Base-by-base conservation (phyloP, 2,329 filamentous ascomycete species). In the Arthrobotrys musiformis region DNA sequence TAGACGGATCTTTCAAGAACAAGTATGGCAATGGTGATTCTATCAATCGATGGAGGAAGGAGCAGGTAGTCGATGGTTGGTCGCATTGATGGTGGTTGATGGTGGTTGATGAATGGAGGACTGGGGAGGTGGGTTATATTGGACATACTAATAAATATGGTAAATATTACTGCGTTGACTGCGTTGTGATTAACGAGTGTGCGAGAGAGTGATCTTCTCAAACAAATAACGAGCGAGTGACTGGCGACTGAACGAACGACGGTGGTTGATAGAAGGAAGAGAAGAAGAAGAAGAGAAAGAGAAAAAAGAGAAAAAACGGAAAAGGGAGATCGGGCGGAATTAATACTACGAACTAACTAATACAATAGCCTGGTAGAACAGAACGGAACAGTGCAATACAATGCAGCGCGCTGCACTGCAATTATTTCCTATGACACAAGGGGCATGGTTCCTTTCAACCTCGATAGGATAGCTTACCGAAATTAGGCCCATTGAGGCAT, bases 181-280 rank as follows among this genome's bases (percentile, higher is more conserved):
- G 69, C 60, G 69, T 72, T 72, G 69, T 52, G 50, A 60, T 72
- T 64, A 73, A 73, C 69, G 69, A 73, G 69, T 26, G 69, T 67
- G 60, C 52, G 30, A 62, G 30, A 62, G 58, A 54, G 61, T 46
- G 69, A 73, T 64, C 61, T 63, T 37, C 54, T 58, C 64, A 75
- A 61, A 40, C 1, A 50, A 37, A 46, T 42, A 44, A 60, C 37
- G 50, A 40, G 40, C 40, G 52, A 42, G 15, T 17, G 30, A 50
- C 42, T 48, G 28, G 6, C 11, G 22, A 50, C 42, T 48, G 40
- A 50, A 64, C 56, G 62, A 56, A 61, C 62, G 62, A 75, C 67
- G 44, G 64, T 44, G 33, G 30, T 30, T 22, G 30, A 33, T 46
- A 37, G 44, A 26, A 37, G 54, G 44, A 54, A 35, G 58, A 46